These are phyloP conservation scores for Fonsecaea monophora DNA, from an alignment of 2,329 filamentous ascomycete genomes.

Conservation along the genomic window DNA sequence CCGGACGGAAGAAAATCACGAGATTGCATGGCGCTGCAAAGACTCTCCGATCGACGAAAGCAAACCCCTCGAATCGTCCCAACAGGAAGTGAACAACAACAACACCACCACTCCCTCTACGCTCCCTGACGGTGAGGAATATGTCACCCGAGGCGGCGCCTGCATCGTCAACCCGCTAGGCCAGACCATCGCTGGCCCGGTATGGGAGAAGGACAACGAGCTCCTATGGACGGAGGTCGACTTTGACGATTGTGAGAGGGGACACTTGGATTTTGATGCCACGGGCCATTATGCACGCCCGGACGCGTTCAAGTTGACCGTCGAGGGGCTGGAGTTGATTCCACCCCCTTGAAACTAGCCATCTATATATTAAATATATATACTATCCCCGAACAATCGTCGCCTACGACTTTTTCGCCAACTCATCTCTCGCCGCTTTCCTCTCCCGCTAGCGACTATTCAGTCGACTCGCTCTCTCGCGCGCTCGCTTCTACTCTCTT, in stretches of 20 bases:
- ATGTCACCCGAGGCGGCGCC: slow-evolving; percentile 76
- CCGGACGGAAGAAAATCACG: slow-evolving; percentile 51
- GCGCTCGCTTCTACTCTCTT: too few relatives aligned
- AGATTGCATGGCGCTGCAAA: slow-evolving; percentile 54
- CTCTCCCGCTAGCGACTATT: too few relatives aligned
- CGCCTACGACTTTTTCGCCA: too few relatives aligned
- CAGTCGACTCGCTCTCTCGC: too few relatives aligned
- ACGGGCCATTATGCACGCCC: slow-evolving; percentile 84
- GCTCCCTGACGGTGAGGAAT: slow-evolving; percentile 48
- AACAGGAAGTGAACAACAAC: not conserved
- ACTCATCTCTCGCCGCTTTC: too few relatives aligned
- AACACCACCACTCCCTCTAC: not conserved
- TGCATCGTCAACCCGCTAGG: slow-evolving; percentile 81
- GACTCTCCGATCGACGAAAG: slow-evolving; percentile 35
- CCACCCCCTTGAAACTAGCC: slow-evolving; percentile 57
- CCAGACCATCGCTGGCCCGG: slow-evolving; percentile 77
- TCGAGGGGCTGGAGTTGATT: slow-evolving; percentile 65
- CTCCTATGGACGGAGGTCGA: slow-evolving; percentile 77
- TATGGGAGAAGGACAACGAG: slow-evolving; percentile 77
- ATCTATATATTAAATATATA: not conserved
- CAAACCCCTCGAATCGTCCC: slow-evolving; percentile 1
- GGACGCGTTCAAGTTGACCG: slow-evolving; percentile 66
- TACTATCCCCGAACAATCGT: too few relatives aligned
- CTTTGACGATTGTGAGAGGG: slow-evolving; percentile 84
- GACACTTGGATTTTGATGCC: slow-evolving; percentile 81